Base-by-base conservation (phyloP, 108 stramenopile genomes). In the Nannochloropsis granulata region DNA sequence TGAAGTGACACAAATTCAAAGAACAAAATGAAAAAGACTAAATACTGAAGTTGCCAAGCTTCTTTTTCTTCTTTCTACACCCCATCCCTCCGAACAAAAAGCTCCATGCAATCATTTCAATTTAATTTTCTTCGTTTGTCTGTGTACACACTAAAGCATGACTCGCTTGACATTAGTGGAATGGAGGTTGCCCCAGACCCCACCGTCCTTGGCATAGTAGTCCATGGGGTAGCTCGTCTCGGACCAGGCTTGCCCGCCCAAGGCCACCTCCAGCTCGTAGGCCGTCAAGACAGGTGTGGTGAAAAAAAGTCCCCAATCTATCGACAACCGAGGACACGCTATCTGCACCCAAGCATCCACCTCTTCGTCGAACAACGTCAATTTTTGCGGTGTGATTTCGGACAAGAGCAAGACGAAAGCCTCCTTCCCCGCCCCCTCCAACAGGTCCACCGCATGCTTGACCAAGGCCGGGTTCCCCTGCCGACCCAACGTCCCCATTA, bases 391-490 rank as follows among this genome's bases (percentile, higher is more conserved):
- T 25, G 94, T 92, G 12, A 99, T 91, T 85, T 99, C 98, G 9
- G 94, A 93, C 23, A 98, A 85, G 13, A 99, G 91, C 81, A 99
- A 88, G 46, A 94, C 86, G 85, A 97, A 92, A 79, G 85, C 85
- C 19, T 88, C 85, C 45, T 92, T 92, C 13, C 93, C 93, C 19
- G 91, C 83, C 44, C 82, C 82, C 9, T 83, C 84, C 23, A 99
- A 86, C 19, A 90, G 45, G 8, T 85, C 84, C 24, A 87, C 90
- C 81, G 98, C 91, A 19, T 93, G 91, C 23, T 90, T 86, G 81
- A 98, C 88, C 23, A 99, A 94, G 24, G 92, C 94, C 21, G 97
- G 97, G 86, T 97, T 98, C n/a, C 98, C 98, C 89, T 99, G 98
- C 25, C 97, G 91, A 14, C 98, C 98, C 24, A 99, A 90, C 12